phyloP scores from a whole-genome alignment of 805 yeast species.

The Pichia deserticola region DNA sequence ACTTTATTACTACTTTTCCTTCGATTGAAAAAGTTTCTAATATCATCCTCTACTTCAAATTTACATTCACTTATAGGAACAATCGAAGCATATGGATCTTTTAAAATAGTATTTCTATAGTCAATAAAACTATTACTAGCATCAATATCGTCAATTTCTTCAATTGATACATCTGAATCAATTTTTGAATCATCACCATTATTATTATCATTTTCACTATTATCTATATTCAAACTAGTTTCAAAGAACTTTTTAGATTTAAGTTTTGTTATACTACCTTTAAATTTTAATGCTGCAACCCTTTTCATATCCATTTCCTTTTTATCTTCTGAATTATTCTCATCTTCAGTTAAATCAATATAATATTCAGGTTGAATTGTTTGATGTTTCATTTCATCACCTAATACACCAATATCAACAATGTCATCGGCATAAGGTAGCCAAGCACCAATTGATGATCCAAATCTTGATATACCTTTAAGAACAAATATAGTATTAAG shows the following conservation, averaged over 20 bases:
- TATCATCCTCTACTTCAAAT: constrained; percentile 28
- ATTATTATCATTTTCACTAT: constrained; percentile 1
- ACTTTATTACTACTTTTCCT: constrained; percentile 13
- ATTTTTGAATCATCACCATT: not conserved
- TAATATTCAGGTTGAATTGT: constrained; percentile 24
- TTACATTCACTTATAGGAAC: constrained; percentile 52
- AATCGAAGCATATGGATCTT: constrained; percentile 40
- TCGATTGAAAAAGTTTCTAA: not conserved
- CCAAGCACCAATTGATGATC: constrained; percentile 66
- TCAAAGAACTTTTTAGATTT: constrained; percentile 14
- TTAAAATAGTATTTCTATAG: constrained; percentile 10
- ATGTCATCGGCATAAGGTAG: constrained; percentile 60
- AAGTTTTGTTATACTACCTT: constrained; percentile 45
- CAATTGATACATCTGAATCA: not conserved
- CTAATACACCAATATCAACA: constrained; percentile 60
- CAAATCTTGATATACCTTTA: constrained; percentile 55
- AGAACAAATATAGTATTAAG: constrained; percentile 50
- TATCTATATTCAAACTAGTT: not conserved
- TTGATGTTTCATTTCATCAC: constrained; percentile 35
- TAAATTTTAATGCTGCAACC: constrained; percentile 52
- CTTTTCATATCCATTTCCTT: constrained; percentile 23
- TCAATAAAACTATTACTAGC: constrained; percentile 5
- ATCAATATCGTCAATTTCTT: constrained; percentile 10
- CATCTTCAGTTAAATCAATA: constrained; percentile 13
- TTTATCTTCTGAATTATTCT: constrained; percentile 5